Conservation (phyloP, 2,329 filamentous ascomycete genomes). For the Stagonosporopsis tanaceti region DNA sequence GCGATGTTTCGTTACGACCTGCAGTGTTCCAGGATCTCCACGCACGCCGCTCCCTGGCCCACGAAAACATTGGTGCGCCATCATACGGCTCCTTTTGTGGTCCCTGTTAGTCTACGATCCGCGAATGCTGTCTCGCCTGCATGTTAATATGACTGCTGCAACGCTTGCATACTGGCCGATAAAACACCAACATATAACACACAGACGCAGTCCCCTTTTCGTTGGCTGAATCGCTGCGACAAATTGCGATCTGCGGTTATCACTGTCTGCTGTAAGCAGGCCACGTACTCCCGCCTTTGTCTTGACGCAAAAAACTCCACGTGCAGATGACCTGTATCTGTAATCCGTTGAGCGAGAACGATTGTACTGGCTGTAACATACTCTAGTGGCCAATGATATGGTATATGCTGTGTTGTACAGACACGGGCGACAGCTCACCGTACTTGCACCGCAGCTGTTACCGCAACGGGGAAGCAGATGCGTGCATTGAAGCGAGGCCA, state of each 20-base stretch:
- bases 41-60: constrained; percentile 12
- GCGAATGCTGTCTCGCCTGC: constrained; percentile 9
- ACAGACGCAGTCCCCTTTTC: background rate
- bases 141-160: constrained; percentile 8
- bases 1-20: constrained; percentile 8
- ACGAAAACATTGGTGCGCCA: constrained; percentile 16
- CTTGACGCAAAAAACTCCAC: background rate
- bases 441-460: constrained; percentile 30
- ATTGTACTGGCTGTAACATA: background rate
- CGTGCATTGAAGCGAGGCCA: constrained; percentile 29
- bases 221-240: constrained; percentile 5
- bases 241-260: background rate
- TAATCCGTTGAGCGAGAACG: constrained; percentile 6
- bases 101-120: constrained; percentile 2
- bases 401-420: constrained; percentile 15
- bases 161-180: constrained; percentile 19
- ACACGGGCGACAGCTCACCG: constrained; percentile 23
- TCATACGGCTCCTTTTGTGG: constrained; percentile 19
- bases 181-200: constrained; percentile 11
- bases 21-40: constrained; percentile 16
- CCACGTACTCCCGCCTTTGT: background rate
- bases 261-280: background rate
- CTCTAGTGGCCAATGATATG: constrained; percentile 16
- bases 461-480: constrained; percentile 28
- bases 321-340: background rate